Percentiles rank a stretch among this genome's conserved stretches.
Conservation (phyloP, 176 grass and related monocot genomes). For the Raddia guianensis region DNA sequence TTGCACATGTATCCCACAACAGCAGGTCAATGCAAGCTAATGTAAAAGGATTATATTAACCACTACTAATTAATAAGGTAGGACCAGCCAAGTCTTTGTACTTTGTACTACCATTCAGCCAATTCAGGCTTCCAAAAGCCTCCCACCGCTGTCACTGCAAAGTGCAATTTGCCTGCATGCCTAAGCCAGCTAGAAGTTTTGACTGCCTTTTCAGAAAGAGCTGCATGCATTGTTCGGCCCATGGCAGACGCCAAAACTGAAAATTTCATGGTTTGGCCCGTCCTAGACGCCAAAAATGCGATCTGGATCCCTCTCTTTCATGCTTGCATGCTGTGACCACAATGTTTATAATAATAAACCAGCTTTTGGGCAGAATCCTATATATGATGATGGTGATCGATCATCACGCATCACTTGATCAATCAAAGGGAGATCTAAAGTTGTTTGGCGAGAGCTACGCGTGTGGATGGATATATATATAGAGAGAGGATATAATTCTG, state of each 20-base stretch:
- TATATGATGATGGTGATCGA: not conserved
- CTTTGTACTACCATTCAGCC: no score
- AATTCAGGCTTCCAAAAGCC: constrained; percentile 9
- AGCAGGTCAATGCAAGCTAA: constrained; percentile 31
- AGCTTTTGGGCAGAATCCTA: constrained; percentile 47
- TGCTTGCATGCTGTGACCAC: constrained; percentile 23
- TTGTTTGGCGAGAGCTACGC: constrained; percentile 31
- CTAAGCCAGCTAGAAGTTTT: constrained; percentile 20
- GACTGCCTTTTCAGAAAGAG: constrained; percentile 26
- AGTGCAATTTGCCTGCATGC: constrained; percentile 33
- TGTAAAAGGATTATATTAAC: constrained; percentile 23
- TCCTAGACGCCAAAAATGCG: constrained; percentile 12
- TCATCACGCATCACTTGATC: not conserved
- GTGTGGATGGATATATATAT: not conserved
- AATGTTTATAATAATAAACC: constrained; percentile 34
- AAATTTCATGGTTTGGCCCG: constrained; percentile 23
- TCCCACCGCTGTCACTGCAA: constrained; percentile 35
- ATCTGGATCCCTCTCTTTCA: not conserved
- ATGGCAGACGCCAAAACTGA: constrained; percentile 1
- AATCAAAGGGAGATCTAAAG: constrained; percentile 36
- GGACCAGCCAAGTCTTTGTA: constrained; percentile 12
- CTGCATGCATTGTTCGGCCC: constrained; percentile 27
- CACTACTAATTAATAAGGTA: constrained; percentile 10
- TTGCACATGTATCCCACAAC: not conserved
- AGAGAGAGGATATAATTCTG: constrained; percentile 20